Conservation (phyloP, 2,329 filamentous ascomycete species). For the Aspergillus proliferans region DNA sequence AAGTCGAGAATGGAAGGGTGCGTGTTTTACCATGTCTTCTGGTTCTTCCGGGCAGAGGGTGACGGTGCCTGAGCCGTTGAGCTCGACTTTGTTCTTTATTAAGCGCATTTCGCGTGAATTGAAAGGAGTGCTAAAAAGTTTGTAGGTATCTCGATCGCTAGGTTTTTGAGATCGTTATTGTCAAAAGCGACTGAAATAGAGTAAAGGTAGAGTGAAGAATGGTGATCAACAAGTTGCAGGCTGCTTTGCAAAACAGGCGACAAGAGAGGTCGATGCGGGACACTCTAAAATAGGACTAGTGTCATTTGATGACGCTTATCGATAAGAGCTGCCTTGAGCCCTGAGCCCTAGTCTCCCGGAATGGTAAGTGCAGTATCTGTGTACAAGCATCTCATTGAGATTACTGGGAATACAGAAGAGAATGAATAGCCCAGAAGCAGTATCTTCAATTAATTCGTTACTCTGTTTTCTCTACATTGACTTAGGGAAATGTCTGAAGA, state of each 20-base stretch:
- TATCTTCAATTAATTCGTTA: too few species aligned
- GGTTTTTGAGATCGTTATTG: too few species aligned
- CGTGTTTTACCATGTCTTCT: conserved; percentile 60
- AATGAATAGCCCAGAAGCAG: neutral
- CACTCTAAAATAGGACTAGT: conserved; percentile 8
- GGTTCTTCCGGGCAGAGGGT: conserved; percentile 65
- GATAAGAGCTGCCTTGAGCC: conserved; percentile 14
- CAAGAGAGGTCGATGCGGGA: conserved; percentile 8
- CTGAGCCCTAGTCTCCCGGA: conserved; percentile 4
- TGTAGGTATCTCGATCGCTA: too few species aligned
- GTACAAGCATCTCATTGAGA: neutral
- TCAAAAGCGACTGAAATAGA: too few species aligned
- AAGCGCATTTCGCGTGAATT: conserved; percentile 50
- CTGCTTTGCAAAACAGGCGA: neutral
- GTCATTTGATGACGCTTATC: conserved; percentile 10
- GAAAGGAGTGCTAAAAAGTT: too few species aligned
- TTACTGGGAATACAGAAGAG: neutral
- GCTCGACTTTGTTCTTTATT: conserved; percentile 61
- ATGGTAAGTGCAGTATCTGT: neutral
- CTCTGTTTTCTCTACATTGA: too few species aligned
- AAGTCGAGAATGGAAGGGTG: neutral
- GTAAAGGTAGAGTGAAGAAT: neutral
- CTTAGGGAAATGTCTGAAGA: too few species aligned
- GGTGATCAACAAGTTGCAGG: too few species aligned
- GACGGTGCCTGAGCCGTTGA: conserved; percentile 59